Evolutionary conservation across 2,329 filamentous ascomycete species (phyloP), one percentile per base, ranked within the genome.

Genomic region (Pochonia chlamydosporia): DNA sequence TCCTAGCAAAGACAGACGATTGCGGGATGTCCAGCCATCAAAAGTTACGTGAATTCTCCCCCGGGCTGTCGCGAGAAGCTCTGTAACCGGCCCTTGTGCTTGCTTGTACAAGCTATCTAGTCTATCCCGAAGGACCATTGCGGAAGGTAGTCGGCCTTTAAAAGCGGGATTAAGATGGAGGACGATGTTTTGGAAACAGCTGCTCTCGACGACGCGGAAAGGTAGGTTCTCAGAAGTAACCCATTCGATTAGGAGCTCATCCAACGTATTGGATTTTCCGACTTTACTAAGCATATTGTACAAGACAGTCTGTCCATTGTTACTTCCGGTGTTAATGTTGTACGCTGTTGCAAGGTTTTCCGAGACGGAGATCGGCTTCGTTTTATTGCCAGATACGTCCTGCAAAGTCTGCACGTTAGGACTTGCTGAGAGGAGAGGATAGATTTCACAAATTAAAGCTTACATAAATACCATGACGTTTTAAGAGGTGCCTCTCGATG

Each of bases 21-120:
- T 40, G 37, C 37, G 37, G 10, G n/a, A 40, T 23, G 37, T 40
- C 37, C 37, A 40, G 37, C 37, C 37, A 40, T 40, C 37, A 40
- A n/a, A n/a, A 40, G 37, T 40, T 14, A 40, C 37, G 37, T 40
- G 37, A 23, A 40, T 40, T 40, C 37, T 40, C 21, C 37, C 37
- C 18, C 37, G 24, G 24, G 37, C 37, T 40, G 37, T 40, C 37
- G 37, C 5, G 37, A 40, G 37, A 40, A 40, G 37, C 37, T 40
- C 5, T 24, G 37, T 40, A 18, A 40, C 37, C 21, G 37, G 37
- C 37, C 5, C 37, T 40, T 40, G 37, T 25, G 37, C 37, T 14
- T 33, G 30, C 30, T 33, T n/a, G 30, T 5, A 33, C 30, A 7
- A 2, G 30, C 5, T 33, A 33, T 33, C 30, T 6, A 33, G 30